phyloP scores from a whole-genome alignment of 495 filamentous ascomycete species.

The Talaromyces wortmannii region DNA sequence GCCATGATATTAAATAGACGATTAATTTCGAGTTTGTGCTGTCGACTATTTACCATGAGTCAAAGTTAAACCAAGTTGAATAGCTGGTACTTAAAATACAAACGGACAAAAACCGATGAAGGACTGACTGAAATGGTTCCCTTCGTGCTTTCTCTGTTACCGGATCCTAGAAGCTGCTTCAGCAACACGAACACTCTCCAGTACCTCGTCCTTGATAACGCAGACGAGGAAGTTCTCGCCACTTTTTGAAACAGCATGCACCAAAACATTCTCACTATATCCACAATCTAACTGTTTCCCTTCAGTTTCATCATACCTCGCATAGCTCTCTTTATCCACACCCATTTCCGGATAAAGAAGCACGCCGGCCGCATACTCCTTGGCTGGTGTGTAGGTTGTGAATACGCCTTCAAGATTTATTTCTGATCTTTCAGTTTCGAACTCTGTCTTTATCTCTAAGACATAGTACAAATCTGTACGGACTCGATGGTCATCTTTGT shows the following conservation, averaged over 20 bases:
- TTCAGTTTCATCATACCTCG: constrained; percentile 10
- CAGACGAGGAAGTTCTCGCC: constrained; percentile 15
- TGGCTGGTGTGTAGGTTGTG: constrained; percentile 8
- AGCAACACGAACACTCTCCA: constrained; percentile 9
- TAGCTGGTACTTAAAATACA: too few relatives aligned
- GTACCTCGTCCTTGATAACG: constrained; percentile 10
- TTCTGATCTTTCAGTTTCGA: constrained; percentile 8
- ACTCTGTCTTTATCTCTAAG: constrained; percentile 9
- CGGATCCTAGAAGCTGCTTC: too few relatives aligned
- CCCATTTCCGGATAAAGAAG: constrained; percentile 8
- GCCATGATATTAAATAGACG: too few relatives aligned
- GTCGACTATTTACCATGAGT: too few relatives aligned
- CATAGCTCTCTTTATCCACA: constrained; percentile 9
- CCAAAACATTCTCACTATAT: constrained; percentile 16
- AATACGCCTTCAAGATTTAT: constrained; percentile 10
- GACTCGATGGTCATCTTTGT: constrained; percentile 10
- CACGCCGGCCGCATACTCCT: constrained; percentile 8
- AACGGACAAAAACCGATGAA: too few relatives aligned
- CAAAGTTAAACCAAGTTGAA: too few relatives aligned
- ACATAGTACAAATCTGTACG: constrained; percentile 13
- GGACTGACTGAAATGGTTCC: too few relatives aligned
- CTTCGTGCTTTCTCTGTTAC: too few relatives aligned
- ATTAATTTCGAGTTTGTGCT: too few relatives aligned
- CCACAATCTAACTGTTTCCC: constrained; percentile 10
- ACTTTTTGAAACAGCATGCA: constrained; percentile 9